phyloP scores from a whole-genome alignment of 495 filamentous ascomycete species.

The Achaetomiella virescens region DNA sequence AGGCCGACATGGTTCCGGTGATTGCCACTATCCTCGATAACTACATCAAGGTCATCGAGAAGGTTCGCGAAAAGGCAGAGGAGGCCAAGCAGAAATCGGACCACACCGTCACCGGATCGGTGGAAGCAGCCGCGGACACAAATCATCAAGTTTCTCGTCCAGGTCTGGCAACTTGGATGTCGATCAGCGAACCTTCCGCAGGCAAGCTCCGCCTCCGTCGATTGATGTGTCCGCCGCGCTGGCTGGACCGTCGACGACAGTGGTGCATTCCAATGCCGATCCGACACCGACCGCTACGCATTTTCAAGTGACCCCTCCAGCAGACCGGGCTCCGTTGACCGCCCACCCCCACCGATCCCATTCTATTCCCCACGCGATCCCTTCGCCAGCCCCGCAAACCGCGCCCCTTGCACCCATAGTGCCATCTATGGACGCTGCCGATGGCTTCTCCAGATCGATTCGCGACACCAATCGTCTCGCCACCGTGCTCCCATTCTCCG shows the following conservation, averaged over 20 bases:
- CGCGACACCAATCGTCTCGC: slow-evolving; percentile 81
- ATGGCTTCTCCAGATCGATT: slow-evolving; percentile 73
- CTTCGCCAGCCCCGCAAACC: slow-evolving; percentile 45
- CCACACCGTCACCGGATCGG: slow-evolving; percentile 41
- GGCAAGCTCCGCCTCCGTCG: slow-evolving; percentile 41
- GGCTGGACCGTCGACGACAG: slow-evolving; percentile 40
- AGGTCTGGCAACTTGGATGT: slow-evolving; percentile 41
- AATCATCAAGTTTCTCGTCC: slow-evolving; percentile 44
- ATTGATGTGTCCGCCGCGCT: slow-evolving; percentile 42
- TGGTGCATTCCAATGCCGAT: slow-evolving; percentile 39
- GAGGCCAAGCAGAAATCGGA: slow-evolving; percentile 49
- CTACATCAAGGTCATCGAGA: slow-evolving; percentile 93
- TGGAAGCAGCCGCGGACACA: slow-evolving; percentile 38
- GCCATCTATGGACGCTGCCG: slow-evolving; percentile 65
- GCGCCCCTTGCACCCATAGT: slow-evolving; percentile 63
- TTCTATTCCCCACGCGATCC: slow-evolving; percentile 55
- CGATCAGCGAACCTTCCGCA: slow-evolving; percentile 40
- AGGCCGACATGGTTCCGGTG: slow-evolving; percentile 98
- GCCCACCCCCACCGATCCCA: slow-evolving; percentile 41
- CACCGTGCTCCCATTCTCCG: slow-evolving; percentile 74
- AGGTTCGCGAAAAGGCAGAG: slow-evolving; percentile 77
- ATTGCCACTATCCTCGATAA: slow-evolving; percentile 99
- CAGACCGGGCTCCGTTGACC: slow-evolving; percentile 63
- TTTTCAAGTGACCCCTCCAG: slow-evolving; percentile 63
- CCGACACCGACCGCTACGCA: slow-evolving; percentile 58